These are phyloP conservation scores for Calophaca sinica DNA, from an alignment of 306 rosid species.

Conservation along the genomic window DNA sequence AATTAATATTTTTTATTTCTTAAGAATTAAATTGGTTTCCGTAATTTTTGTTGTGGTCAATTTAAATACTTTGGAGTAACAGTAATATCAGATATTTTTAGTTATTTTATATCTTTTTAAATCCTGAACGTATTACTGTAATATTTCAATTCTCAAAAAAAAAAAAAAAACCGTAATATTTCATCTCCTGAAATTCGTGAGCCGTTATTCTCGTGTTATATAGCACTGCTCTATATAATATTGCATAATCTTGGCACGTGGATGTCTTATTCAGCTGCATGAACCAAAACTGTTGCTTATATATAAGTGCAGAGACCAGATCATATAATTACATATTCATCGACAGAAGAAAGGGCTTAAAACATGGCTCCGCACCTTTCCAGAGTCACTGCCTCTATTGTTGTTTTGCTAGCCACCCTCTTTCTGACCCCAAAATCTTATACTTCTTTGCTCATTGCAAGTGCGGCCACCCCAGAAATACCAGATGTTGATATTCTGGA, in stretches of 20 bases:
- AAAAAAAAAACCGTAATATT: too few relatives aligned
- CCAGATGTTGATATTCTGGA: constrained; percentile 17
- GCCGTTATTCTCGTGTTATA: neutral
- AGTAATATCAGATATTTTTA: too few relatives aligned
- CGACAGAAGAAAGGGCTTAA: neutral
- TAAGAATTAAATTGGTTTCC: too few relatives aligned
- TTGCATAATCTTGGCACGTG: constrained; percentile 12
- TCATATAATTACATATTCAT: neutral
- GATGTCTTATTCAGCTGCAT: neutral
- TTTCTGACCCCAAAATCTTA: constrained; percentile 41
- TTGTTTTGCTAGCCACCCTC: constrained; percentile 33
- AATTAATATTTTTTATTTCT: too few relatives aligned
- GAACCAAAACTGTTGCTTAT: neutral
- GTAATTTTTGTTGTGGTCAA: too few relatives aligned
- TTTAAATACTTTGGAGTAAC: too few relatives aligned
- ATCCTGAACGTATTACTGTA: too few relatives aligned
- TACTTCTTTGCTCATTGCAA: neutral
- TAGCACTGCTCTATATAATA: too few relatives aligned
- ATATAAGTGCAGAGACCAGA: neutral
- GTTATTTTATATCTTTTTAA: too few relatives aligned
- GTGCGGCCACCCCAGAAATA: constrained; percentile 37
- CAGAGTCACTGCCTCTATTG: neutral
- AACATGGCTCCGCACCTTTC: constrained; percentile 41
- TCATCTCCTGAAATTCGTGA: too few relatives aligned
- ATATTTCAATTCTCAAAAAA: too few relatives aligned